A percentile compares a stretch with the other conserved stretches of the same genome.
Evolutionary conservation across 2,329 filamentous ascomycete genomes (phyloP).

Genomic region (Pseudonectria buxi): DNA sequence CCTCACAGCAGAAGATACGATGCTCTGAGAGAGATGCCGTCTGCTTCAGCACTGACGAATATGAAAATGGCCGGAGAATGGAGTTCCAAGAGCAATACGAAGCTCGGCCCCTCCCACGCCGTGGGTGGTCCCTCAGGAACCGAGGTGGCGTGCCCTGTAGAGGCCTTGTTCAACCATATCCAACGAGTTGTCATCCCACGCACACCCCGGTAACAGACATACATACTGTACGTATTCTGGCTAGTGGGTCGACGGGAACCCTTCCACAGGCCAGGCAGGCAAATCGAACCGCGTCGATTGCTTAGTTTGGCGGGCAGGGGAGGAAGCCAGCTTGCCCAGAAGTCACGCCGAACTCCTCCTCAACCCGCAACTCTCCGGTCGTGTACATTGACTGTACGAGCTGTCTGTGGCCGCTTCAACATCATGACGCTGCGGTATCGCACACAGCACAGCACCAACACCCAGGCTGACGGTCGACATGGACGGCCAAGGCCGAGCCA

Average conservation of each 20-base stretch:
- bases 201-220: slow-evolving; percentile 10
- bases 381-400: slow-evolving; percentile 15
- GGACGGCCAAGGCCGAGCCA: slow-evolving; percentile 11
- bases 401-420: slow-evolving; percentile 7
- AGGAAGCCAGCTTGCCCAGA: slow-evolving; percentile 6
- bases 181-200: slow-evolving; percentile 14
- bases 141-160: slow-evolving; percentile 21
- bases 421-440: slow-evolving; percentile 9
- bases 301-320: slow-evolving; percentile 11
- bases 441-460: slow-evolving; percentile 9
- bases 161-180: slow-evolving; percentile 19
- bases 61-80: no score
- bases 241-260: slow-evolving; percentile 6
- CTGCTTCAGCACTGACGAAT: no score
- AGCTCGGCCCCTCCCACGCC: no score
- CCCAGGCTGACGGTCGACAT: slow-evolving; percentile 7
- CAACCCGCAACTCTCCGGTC: slow-evolving; percentile 2
- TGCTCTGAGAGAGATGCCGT: no score
- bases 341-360: slow-evolving; percentile 12
- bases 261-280: slow-evolving; percentile 11
- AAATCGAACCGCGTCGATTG: slow-evolving; percentile 17
- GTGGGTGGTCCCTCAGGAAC: slow-evolving; percentile 16
- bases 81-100: no score
- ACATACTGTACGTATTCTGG: slow-evolving; percentile 11
- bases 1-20: no score